phyloP scores from a whole-genome alignment of 2,329 filamentous ascomycete species.

The Alternaria atra region DNA sequence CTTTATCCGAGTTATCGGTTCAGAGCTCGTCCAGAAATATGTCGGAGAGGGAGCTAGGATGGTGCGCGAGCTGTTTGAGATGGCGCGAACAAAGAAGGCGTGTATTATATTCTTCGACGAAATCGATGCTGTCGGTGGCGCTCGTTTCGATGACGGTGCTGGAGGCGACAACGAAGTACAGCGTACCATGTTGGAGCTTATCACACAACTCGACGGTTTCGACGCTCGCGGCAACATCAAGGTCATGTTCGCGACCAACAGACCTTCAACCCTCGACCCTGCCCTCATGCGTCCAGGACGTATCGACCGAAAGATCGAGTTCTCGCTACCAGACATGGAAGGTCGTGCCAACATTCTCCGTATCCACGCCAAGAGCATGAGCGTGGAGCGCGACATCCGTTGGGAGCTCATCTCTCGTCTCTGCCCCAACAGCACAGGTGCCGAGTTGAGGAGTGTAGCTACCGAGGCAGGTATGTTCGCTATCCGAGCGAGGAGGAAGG shows the following conservation, averaged over 20 bases:
- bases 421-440: constrained; percentile 96
- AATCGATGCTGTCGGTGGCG: constrained; percentile 94
- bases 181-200: constrained; percentile 96
- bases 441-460: constrained; percentile 93
- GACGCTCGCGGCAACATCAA: constrained; percentile 98
- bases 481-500: constrained; percentile 92
- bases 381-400: constrained; percentile 95
- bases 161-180: constrained; percentile 98
- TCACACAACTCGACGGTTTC: constrained; percentile 96
- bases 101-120: constrained; percentile 99
- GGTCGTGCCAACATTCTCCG: constrained; percentile 96
- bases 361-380: constrained; percentile 99
- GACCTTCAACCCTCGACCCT: constrained; percentile 94
- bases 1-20: constrained; percentile 98
- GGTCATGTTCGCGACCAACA: constrained; percentile 99
- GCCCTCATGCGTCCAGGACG: constrained; percentile 95
- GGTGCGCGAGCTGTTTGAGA: constrained; percentile 98
- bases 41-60: constrained; percentile 97
- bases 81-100: constrained; percentile 99
- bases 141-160: constrained; percentile 94
- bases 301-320: constrained; percentile 99
- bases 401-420: constrained; percentile 98
- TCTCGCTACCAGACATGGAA: constrained; percentile 95
- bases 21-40: constrained; percentile 98
- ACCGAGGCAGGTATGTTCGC: constrained; percentile 99